Evolutionary conservation across 2,329 filamentous ascomycete species (phyloP).

Genomic region (Tolypocladium tundrense): DNA sequence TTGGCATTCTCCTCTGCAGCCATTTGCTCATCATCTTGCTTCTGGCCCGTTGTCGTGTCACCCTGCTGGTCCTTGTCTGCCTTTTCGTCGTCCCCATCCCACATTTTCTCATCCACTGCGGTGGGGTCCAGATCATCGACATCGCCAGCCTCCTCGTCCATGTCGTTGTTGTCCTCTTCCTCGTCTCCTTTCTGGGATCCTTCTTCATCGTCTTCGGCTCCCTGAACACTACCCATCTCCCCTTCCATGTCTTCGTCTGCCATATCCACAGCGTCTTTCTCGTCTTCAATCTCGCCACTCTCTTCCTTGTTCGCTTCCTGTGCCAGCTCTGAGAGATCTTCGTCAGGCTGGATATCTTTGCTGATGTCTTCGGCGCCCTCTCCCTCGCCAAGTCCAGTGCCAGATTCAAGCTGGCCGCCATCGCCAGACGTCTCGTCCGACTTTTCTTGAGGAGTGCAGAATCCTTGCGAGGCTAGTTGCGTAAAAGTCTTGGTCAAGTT

Average conservation of each 20-base stretch:
- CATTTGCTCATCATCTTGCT: constrained; percentile 53
- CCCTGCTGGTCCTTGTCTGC: constrained; percentile 75
- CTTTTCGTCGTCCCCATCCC: constrained; percentile 79
- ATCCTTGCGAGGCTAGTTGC: constrained; percentile 73
- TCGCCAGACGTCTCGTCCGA: constrained; percentile 59
- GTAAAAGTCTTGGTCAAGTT: constrained; percentile 68
- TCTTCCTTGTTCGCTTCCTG: constrained; percentile 67
- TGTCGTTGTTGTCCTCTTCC: constrained; percentile 58
- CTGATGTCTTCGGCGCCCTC: constrained; percentile 96
- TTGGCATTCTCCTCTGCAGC: constrained; percentile 49
- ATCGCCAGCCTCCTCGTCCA: constrained; percentile 83
- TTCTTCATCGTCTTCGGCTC: constrained; percentile 48
- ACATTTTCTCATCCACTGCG: constrained; percentile 96
- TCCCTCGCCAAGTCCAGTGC: constrained; percentile 89
- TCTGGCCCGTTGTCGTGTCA: constrained; percentile 59
- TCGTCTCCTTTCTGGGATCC: constrained; percentile 52
- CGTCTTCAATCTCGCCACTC: constrained; percentile 59
- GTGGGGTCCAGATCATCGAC: constrained; percentile 85
- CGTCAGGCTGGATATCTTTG: constrained; percentile 89
- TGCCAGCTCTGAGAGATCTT: constrained; percentile 84
- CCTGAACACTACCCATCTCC: constrained; percentile 58
- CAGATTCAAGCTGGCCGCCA: constrained; percentile 73
- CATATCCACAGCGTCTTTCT: constrained; percentile 85
- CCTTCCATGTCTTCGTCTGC: constrained; percentile 87
- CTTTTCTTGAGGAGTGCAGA: constrained; percentile 82